Base-by-base conservation (phyloP, 768 basidiomycete species). In the Phanerochaete carnosa region DNA sequence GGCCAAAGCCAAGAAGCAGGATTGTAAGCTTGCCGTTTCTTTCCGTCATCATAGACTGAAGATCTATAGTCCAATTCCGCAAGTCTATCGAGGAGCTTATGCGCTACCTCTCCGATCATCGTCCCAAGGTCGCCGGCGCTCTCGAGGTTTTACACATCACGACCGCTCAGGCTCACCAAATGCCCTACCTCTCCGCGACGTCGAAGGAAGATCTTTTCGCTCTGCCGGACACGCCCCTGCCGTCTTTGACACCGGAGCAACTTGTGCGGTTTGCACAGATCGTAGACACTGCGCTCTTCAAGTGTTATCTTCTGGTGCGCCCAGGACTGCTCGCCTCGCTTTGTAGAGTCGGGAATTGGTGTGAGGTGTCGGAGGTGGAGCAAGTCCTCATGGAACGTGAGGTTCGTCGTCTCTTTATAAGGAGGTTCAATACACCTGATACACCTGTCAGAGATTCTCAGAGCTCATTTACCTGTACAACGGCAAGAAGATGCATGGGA, bases 341-440 rank as follows among this genome's bases (percentile, higher is more conserved):
- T 53, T 98, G 96, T 73, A 83, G 96, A 45, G 77, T 96, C 26
- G 84, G 92, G 2, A 98, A 97, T 73, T 99, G 95, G 94, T 98
- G 96, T 73, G 97, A 98, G 69, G 95, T 98, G 1, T 86, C 86
- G 4, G 92, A 95, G 67, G 92, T 95, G 0, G 95, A 99, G 71
- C 94, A 91, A 69, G 84, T 94, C 61, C 74, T 99, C 55, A 81
- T 85, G 59, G 84, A 83, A 29, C 83, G 89, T 35, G 88, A 90
- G 84, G 95, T 93, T 58, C 30, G 16, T 16, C 26, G 23, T 55
- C 15, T 32, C 1, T 13, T 4, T 15, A 23, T 2, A 37, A 23
- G 3, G 33, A 33, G 6, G 15, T 13, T 4, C 8, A 9, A 35
- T 22, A 46, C 35, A 16, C n/a, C 22, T 35, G 15, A 22, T 2